These are phyloP conservation scores for Debaryomyces psychrophilus DNA, from an alignment of 1,139 yeast species.

Conservation along the genomic window DNA sequence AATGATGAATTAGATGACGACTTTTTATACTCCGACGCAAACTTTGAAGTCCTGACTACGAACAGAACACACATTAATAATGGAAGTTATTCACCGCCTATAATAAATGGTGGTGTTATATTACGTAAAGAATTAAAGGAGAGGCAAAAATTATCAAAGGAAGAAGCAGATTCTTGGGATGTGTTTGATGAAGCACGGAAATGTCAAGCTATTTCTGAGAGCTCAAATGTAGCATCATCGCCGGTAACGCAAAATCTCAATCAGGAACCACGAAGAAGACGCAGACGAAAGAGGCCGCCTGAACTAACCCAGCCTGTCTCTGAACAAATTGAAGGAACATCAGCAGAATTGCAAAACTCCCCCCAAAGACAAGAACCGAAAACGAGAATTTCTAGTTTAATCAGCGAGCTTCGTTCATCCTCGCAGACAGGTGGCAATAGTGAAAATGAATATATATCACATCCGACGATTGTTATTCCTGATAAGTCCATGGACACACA, in stretches of 20 bases:
- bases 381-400: slow-evolving; percentile 28
- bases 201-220: slow-evolving; percentile 8
- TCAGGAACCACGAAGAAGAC: slow-evolving; percentile 22
- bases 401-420: slow-evolving; percentile 26
- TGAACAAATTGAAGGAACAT: slow-evolving; percentile 6
- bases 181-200: slow-evolving; percentile 37
- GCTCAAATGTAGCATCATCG: background rate
- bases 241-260: background rate
- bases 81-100: slow-evolving; percentile 18
- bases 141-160: slow-evolving; percentile 33
- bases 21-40: slow-evolving; percentile 27
- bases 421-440: background rate
- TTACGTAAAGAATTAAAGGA: slow-evolving; percentile 41
- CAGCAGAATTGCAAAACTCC: background rate
- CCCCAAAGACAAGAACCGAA: background rate
- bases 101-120: slow-evolving; percentile 47
- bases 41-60: slow-evolving; percentile 13
- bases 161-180: slow-evolving; percentile 46
- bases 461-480: background rate
- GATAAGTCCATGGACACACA: slow-evolving; percentile 4
- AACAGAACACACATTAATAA: slow-evolving; percentile 4
- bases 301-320: slow-evolving; percentile 11
- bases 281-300: slow-evolving; percentile 27
- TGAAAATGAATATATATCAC: background rate
- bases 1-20: slow-evolving; percentile 42